Conservation (phyloP, 768 basidiomycete species). For the Mrakia hoshinonis region DNA sequence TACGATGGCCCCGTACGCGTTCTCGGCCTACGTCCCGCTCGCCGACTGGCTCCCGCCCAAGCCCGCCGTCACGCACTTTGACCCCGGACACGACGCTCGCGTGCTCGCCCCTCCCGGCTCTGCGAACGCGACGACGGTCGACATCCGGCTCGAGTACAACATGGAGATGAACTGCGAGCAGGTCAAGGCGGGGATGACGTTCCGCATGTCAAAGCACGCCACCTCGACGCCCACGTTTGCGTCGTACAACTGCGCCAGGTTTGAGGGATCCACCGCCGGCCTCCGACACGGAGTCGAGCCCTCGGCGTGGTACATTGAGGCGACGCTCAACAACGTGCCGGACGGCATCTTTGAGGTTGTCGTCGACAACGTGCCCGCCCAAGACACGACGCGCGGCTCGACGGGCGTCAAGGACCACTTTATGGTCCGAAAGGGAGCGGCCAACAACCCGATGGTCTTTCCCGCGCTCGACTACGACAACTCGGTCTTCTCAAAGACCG, state of each 20-base stretch:
- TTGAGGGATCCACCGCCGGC: constrained; percentile 44
- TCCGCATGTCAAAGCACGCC: constrained; percentile 49
- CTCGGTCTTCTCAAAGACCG: constrained; percentile 44
- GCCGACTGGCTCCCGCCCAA: constrained; percentile 60
- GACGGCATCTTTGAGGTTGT: constrained; percentile 74
- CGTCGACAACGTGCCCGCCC: constrained; percentile 51
- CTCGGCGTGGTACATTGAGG: constrained; percentile 65
- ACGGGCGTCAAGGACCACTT: constrained; percentile 62
- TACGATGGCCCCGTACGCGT: constrained; percentile 64
- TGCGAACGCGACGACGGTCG: constrained; percentile 51
- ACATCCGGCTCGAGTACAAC: constrained; percentile 73
- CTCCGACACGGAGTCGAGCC: constrained; percentile 50
- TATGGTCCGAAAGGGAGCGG: constrained; percentile 66
- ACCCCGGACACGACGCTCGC: constrained; percentile 79
- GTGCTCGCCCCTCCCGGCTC: constrained; percentile 47
- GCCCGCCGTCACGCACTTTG: constrained; percentile 68
- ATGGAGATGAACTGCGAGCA: constrained; percentile 61
- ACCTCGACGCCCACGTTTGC: constrained; percentile 53
- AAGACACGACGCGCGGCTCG: constrained; percentile 51
- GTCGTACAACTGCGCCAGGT: constrained; percentile 46
- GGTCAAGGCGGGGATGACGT: constrained; percentile 55
- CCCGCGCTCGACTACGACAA: constrained; percentile 66
- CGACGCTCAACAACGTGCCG: constrained; percentile 61
- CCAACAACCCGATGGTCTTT: constrained; percentile 77
- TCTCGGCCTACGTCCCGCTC: constrained; percentile 68